Evolutionary conservation across 1,284 basidiomycete species (phyloP).

Genomic region (Hypsizygus ulmarius): DNA sequence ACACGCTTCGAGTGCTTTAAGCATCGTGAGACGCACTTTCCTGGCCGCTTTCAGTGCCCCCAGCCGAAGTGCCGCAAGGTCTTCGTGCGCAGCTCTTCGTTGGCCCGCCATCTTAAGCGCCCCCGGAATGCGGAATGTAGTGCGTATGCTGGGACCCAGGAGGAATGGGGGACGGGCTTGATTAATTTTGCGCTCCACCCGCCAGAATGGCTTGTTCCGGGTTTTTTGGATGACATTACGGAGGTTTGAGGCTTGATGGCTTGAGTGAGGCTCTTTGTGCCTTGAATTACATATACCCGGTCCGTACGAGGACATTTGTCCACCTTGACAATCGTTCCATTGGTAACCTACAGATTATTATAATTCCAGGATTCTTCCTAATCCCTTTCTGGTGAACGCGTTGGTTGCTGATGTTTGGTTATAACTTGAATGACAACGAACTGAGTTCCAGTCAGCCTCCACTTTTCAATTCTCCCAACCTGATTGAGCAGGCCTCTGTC

Average conservation of each 20-base stretch:
- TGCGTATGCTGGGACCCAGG: constrained; percentile 13
- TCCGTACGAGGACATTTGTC: background rate
- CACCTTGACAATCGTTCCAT: background rate
- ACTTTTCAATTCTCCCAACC: background rate
- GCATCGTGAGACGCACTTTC: constrained; percentile 25
- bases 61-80: constrained; percentile 15
- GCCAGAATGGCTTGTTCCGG: constrained; percentile 18
- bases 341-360: too few species aligned
- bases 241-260: constrained; percentile 5
- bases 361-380: background rate
- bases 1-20: constrained; percentile 22
- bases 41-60: constrained; percentile 22
- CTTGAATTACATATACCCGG: background rate
- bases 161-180: constrained; percentile 19
- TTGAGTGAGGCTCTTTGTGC: background rate
- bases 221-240: constrained; percentile 18
- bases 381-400: background rate
- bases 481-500: background rate
- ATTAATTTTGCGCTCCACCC: constrained; percentile 17
- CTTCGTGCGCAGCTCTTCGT: constrained; percentile 22
- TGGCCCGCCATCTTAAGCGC: constrained; percentile 21
- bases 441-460: background rate
- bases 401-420: background rate
- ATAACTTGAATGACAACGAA: too few species aligned
- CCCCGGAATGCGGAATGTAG: constrained; percentile 15